These are phyloP conservation scores for Vitis hybrid DNA, from an alignment of 177 flowering plant genomes.

Conservation along the genomic window DNA sequence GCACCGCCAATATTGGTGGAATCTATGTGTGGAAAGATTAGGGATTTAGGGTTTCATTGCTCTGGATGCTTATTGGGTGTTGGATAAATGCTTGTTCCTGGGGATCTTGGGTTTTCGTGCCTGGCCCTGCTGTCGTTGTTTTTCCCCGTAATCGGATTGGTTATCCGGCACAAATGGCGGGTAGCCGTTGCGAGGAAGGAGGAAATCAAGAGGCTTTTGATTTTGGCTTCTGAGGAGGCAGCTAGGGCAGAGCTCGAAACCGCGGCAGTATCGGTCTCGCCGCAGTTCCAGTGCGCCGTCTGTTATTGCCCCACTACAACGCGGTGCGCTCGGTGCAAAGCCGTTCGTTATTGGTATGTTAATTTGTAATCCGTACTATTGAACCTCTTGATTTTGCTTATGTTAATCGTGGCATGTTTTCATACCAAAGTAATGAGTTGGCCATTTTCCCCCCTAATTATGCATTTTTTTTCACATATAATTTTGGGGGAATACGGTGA, in stretches of 20 bases:
- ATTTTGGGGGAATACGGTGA: too few relatives aligned
- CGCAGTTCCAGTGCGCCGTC: constrained; percentile 51
- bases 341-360: constrained; percentile 75
- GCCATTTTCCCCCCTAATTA: too few relatives aligned
- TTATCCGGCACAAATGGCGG: constrained; percentile 63
- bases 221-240: constrained; percentile 61
- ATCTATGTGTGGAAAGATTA: constrained; percentile 24
- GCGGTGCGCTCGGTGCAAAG: constrained; percentile 78
- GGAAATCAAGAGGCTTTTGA: constrained; percentile 61
- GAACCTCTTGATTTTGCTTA: background rate
- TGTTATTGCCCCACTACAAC: constrained; percentile 66
- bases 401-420: too few relatives aligned
- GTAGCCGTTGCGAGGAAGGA: constrained; percentile 40
- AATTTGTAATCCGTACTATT: background rate
- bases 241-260: constrained; percentile 69
- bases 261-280: constrained; percentile 9
- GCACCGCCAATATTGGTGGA: background rate
- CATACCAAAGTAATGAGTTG: too few relatives aligned
- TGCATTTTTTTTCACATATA: too few relatives aligned
- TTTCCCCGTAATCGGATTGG: constrained; percentile 33
- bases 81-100: constrained; percentile 48
- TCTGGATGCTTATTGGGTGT: constrained; percentile 27
- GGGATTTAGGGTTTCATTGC: constrained; percentile 13
- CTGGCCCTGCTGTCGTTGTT: constrained; percentile 29
- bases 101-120: constrained; percentile 51